Conservation (phyloP, 495 filamentous ascomycete species). For the Monascus purpureus region DNA sequence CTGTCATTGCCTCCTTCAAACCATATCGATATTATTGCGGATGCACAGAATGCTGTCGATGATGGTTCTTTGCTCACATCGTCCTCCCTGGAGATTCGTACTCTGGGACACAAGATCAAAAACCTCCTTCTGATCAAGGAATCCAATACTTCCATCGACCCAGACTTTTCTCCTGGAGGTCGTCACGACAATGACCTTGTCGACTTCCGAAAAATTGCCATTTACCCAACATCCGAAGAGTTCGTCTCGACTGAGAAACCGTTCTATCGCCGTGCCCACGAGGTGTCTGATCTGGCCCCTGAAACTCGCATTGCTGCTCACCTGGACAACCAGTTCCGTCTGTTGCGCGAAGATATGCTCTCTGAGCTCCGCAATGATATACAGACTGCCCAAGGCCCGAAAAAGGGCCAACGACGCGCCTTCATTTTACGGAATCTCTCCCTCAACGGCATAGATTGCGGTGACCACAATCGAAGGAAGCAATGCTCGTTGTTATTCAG, state of each 20-base stretch:
- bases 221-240: conserved; percentile 58
- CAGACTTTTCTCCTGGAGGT: conserved; percentile 39
- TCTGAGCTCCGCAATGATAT: conserved; percentile 49
- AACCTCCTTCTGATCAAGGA: conserved; percentile 19
- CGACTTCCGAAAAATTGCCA: conserved; percentile 46
- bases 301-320: conserved; percentile 35
- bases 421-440: conserved; percentile 14
- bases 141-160: background rate
- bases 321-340: conserved; percentile 67
- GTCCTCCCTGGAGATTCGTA: conserved; percentile 16
- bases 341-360: conserved; percentile 64
- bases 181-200: conserved; percentile 66
- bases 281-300: conserved; percentile 10
- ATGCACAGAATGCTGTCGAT: conserved; percentile 16
- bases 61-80: conserved; percentile 16
- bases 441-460: conserved; percentile 16
- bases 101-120: conserved; percentile 29
- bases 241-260: conserved; percentile 41
- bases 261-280: conserved; percentile 40
- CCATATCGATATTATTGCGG: conserved; percentile 8
- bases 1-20: conserved; percentile 25
- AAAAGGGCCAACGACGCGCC: conserved; percentile 22
- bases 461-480: conserved; percentile 9
- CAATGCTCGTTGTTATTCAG: conserved; percentile 32
- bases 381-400: conserved; percentile 26